A percentile compares a stretch with the other conserved stretches of the same genome.
Evolutionary conservation across 176 grass and related monocot species (phyloP).

Genomic region (Oryza australiensis): DNA sequence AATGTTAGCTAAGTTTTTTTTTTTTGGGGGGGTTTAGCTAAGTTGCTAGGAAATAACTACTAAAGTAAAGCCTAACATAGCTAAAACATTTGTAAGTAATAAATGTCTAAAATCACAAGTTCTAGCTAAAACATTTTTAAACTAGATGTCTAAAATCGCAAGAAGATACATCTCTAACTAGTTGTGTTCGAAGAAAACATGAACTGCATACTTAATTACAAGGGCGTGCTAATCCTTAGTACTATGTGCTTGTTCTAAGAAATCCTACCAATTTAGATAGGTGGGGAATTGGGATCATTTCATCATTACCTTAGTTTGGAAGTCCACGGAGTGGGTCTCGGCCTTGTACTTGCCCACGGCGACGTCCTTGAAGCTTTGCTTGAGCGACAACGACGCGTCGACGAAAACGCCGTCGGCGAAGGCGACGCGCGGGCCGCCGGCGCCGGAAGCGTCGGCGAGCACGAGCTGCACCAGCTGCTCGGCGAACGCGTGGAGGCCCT

Average conservation of each 20-base stretch:
- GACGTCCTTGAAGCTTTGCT: constrained; percentile 45
- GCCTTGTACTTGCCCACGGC: constrained; percentile 49
- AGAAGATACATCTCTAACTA: background rate
- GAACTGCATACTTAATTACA: background rate
- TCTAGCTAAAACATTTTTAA: too few relatives aligned
- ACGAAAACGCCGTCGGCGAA: constrained; percentile 67
- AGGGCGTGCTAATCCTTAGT: background rate
- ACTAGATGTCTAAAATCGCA: too few relatives aligned
- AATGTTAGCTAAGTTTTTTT: background rate
- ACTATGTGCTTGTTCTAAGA: background rate
- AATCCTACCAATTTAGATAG: background rate
- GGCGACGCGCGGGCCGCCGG: constrained; percentile 60
- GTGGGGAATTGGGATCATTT: background rate
- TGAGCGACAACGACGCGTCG: constrained; percentile 50
- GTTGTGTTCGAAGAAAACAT: too few relatives aligned
- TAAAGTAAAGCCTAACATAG: background rate
- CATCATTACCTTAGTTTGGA: constrained; percentile 54
- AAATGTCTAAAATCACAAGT: background rate
- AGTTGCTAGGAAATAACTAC: background rate
- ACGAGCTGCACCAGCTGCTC: constrained; percentile 74
- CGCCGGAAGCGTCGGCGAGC: constrained; percentile 62
- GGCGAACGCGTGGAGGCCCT: constrained; percentile 50
- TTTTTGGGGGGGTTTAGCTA: background rate
- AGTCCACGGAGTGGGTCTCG: constrained; percentile 50
- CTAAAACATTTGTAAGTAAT: background rate